Evolutionary conservation across 139 green algal species (phyloP).

Genomic region (Chlamydomonas urium): DNA sequence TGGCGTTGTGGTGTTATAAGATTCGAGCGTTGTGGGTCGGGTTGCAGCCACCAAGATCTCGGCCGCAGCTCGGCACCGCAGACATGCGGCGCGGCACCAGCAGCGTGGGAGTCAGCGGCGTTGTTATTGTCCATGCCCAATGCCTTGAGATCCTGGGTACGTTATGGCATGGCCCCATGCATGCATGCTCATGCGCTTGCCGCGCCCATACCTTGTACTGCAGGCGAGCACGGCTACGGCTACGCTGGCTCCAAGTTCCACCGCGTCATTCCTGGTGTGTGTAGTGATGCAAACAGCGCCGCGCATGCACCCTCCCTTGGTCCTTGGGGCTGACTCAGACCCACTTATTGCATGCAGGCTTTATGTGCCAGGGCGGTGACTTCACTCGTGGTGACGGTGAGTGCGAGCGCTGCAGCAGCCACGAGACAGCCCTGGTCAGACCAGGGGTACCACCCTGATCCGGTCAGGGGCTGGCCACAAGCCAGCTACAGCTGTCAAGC

Average conservation of each 20-base stretch:
- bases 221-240: too few species aligned
- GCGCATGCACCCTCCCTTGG: not conserved
- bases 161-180: too few species aligned
- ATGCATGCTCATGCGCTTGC: too few species aligned
- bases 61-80: too few species aligned
- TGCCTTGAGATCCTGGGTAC: too few species aligned
- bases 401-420: not conserved
- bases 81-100: too few species aligned
- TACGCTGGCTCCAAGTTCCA: slow-evolving; percentile 88
- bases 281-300: slow-evolving; percentile 42
- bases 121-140: too few species aligned
- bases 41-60: too few species aligned
- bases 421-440: not conserved
- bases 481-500: not conserved
- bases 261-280: slow-evolving; percentile 51
- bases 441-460: not conserved
- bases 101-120: too few species aligned
- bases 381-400: not conserved
- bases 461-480: not conserved
- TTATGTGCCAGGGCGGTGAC: slow-evolving; percentile 56
- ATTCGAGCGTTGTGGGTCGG: too few species aligned
- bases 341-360: slow-evolving; percentile 20
- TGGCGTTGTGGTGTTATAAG: too few species aligned
- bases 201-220: too few species aligned
- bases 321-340: not conserved